A percentile compares a stretch with the other conserved stretches of the same genome.
Evolutionary conservation across 768 basidiomycete genomes (phyloP).

Genomic region (Tylopilus vinaceipallidus): DNA sequence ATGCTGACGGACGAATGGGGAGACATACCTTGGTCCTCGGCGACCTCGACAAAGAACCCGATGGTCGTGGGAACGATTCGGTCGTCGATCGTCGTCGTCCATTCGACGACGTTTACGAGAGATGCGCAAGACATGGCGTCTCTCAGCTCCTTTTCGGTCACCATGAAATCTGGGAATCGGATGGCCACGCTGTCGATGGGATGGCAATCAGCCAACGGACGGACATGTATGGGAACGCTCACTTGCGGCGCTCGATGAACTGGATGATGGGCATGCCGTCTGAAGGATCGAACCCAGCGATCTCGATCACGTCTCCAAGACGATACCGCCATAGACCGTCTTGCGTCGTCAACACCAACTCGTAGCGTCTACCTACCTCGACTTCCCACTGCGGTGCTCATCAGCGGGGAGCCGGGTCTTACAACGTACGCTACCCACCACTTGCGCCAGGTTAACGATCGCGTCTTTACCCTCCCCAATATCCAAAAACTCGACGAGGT

Average conservation of each 20-base stretch:
- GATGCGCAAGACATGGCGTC: not conserved
- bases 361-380: constrained; percentile 13
- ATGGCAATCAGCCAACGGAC: not conserved
- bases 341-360: constrained; percentile 16
- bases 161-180: constrained; percentile 11
- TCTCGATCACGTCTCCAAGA: constrained; percentile 21
- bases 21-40: not conserved
- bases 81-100: constrained; percentile 14
- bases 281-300: constrained; percentile 17
- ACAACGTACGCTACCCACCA: not conserved
- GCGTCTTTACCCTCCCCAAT: constrained; percentile 1
- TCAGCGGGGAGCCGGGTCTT: not conserved
- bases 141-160: constrained; percentile 13
- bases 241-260: constrained; percentile 18
- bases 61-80: constrained; percentile 6
- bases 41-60: constrained; percentile 18
- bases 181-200: not conserved
- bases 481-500: constrained; percentile 17
- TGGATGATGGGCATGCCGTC: constrained; percentile 20
- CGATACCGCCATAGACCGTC: constrained; percentile 25
- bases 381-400: constrained; percentile 16
- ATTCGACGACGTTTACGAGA: constrained; percentile 6
- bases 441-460: not conserved
- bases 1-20: not conserved
- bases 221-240: not conserved